A percentile compares a stretch with the other conserved stretches of the same genome.
These are phyloP conservation scores for Seminavis robusta DNA, from an alignment of 108 stramenopile species.

Conservation along the genomic window DNA sequence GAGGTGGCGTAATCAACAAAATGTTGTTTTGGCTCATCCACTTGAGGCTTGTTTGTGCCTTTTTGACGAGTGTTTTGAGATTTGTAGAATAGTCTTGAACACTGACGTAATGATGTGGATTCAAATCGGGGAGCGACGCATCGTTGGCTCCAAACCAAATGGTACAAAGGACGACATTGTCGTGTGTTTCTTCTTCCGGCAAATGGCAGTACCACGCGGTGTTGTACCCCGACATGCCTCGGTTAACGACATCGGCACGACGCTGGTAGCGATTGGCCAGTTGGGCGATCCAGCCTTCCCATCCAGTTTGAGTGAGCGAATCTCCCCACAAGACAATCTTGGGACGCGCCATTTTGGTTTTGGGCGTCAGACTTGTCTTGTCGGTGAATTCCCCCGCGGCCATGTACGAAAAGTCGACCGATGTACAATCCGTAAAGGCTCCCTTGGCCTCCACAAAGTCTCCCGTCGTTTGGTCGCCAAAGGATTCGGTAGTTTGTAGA, in stretches of 20 bases:
- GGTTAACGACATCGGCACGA: slow-evolving; percentile 74
- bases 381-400: too few relatives aligned
- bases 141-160: slow-evolving; percentile 85
- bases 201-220: slow-evolving; percentile 45
- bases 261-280: slow-evolving; percentile 72
- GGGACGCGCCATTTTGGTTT: too few relatives aligned
- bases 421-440: too few relatives aligned
- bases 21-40: slow-evolving; percentile 24
- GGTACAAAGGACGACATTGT: slow-evolving; percentile 27
- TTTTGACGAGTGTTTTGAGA: slow-evolving; percentile 49
- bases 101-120: slow-evolving; percentile 68
- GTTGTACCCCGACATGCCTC: slow-evolving; percentile 85
- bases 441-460: too few relatives aligned
- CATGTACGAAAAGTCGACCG: too few relatives aligned
- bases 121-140: slow-evolving; percentile 35
- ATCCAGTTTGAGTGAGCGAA: slow-evolving; percentile 68
- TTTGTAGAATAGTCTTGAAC: slow-evolving; percentile 58
- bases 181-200: slow-evolving; percentile 10
- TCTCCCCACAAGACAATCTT: slow-evolving; percentile 76
- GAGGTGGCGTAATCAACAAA: slow-evolving; percentile 69
- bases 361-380: too few relatives aligned
- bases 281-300: slow-evolving; percentile 68
- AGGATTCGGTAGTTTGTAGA: too few relatives aligned
- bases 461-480: too few relatives aligned
- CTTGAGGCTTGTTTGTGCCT: slow-evolving; percentile 16